Conservation (phyloP, 345 rosid species). For the Corchorus olitorius region DNA sequence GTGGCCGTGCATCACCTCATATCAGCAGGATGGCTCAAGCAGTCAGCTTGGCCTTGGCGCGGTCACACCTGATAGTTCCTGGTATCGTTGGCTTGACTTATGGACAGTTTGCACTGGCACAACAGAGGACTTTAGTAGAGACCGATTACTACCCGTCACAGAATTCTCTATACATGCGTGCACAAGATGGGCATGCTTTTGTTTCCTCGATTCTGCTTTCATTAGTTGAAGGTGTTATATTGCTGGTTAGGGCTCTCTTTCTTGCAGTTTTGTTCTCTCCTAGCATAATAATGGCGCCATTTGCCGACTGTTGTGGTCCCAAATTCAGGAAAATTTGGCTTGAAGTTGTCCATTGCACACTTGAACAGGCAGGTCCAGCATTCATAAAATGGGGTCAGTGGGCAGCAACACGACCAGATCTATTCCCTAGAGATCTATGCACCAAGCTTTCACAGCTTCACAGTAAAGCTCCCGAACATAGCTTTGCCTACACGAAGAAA, state of each 20-base stretch:
- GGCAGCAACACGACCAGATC: conserved; percentile 98
- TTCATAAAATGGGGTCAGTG: conserved; percentile 99
- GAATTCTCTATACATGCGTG: conserved; percentile 55
- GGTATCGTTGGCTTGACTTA: conserved; percentile 59
- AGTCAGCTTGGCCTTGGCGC: conserved; percentile 67
- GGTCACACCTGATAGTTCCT: conserved; percentile 61
- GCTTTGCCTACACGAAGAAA: conserved; percentile 78
- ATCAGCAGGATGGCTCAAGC: conserved; percentile 74
- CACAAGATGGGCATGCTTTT: conserved; percentile 59
- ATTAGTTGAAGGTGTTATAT: conserved; percentile 51
- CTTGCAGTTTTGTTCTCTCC: conserved; percentile 75
- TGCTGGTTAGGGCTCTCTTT: conserved; percentile 74
- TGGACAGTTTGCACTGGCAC: conserved; percentile 65
- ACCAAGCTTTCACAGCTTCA: conserved; percentile 90
- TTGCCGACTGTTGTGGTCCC: conserved; percentile 59
- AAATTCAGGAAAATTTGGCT: conserved; percentile 64
- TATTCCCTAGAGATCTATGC: conserved; percentile 87
- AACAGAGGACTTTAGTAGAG: conserved; percentile 46
- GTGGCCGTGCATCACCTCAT: conserved; percentile 34
- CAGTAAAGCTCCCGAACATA: conserved; percentile 86
- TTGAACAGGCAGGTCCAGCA: conserved; percentile 94
- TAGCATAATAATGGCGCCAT: conserved; percentile 75
- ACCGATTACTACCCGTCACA: conserved; percentile 47
- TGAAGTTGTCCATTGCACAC: conserved; percentile 68
- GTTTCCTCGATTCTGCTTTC: conserved; percentile 49